These are phyloP conservation scores for Fusarium bulbicola DNA, from an alignment of 2,329 filamentous ascomycete species.

Conservation along the genomic window DNA sequence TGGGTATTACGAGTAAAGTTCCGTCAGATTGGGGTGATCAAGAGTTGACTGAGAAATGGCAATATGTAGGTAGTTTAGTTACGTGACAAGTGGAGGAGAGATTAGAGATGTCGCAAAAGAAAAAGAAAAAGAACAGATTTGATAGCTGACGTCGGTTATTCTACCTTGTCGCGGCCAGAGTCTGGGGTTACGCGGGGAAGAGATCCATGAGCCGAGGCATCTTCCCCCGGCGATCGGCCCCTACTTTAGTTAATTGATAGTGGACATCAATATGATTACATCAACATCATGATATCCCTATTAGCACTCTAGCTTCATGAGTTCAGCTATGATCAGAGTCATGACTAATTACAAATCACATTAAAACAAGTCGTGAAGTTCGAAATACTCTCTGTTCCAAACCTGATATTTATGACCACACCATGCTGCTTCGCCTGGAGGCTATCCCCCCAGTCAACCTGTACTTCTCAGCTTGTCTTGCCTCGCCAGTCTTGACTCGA, in stretches of 20 bases:
- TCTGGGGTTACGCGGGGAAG: slow-evolving; percentile 38
- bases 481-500: slow-evolving; percentile 11
- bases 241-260: neutral
- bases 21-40: neutral
- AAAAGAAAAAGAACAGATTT: slow-evolving; percentile 5
- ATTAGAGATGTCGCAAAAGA: neutral
- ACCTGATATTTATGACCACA: slow-evolving; percentile 39
- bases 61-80: neutral
- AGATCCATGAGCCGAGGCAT: slow-evolving; percentile 42
- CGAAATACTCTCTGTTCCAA: slow-evolving; percentile 18
- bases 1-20: neutral
- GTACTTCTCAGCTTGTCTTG: slow-evolving; percentile 31
- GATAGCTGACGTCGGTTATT: slow-evolving; percentile 27
- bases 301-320: neutral
- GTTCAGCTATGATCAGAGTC: neutral
- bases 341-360: neutral
- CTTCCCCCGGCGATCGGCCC: slow-evolving; percentile 26
- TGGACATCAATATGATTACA: too few relatives aligned
- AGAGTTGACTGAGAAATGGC: neutral
- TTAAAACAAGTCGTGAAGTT: neutral
- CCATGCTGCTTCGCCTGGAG: slow-evolving; percentile 32
- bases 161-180: slow-evolving; percentile 8
- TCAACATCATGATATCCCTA: neutral
- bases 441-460: slow-evolving; percentile 19
- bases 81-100: neutral